Percentiles rank a stretch among this genome's conserved stretches.
Conservation (phyloP, 495 filamentous ascomycete genomes). For the Aspergillus bertholletiae region DNA sequence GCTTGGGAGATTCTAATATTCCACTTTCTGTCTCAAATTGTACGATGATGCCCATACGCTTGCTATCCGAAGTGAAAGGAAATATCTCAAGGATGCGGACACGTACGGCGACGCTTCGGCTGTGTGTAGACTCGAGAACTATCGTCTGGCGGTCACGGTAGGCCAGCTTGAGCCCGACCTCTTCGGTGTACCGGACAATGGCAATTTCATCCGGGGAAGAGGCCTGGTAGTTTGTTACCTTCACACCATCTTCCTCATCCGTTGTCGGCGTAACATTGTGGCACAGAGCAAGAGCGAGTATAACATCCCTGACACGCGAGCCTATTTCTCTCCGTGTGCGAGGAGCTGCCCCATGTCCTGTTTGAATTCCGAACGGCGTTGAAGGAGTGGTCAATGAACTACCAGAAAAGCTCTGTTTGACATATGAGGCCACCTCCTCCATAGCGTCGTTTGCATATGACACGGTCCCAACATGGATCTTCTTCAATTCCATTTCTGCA, state of each 20-base stretch:
- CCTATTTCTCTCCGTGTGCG: slow-evolving; percentile 90
- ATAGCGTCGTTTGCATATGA: slow-evolving; percentile 98
- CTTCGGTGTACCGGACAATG: slow-evolving; percentile 93
- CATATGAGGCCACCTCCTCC: slow-evolving; percentile 88
- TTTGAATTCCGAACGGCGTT: slow-evolving; percentile 55
- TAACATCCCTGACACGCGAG: slow-evolving; percentile 82
- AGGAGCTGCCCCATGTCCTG: slow-evolving; percentile 59
- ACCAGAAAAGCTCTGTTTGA: slow-evolving; percentile 73
- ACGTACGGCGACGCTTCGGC: slow-evolving; percentile 73
- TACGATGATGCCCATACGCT: slow-evolving; percentile 97
- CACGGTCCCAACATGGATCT: slow-evolving; percentile 96
- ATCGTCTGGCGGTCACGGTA: slow-evolving; percentile 87
- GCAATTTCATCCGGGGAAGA: slow-evolving; percentile 98
- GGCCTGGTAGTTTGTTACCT: slow-evolving; percentile 87
- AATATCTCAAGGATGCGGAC: slow-evolving; percentile 92
- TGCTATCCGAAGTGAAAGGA: slow-evolving; percentile 95
- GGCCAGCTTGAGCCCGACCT: slow-evolving; percentile 78
- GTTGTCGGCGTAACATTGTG: slow-evolving; percentile 96
- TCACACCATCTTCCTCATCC: slow-evolving; percentile 74
- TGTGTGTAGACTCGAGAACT: slow-evolving; percentile 73
- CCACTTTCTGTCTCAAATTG: slow-evolving; percentile 62
- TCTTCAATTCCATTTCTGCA: slow-evolving; percentile 93
- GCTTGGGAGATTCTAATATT: slow-evolving; percentile 27
- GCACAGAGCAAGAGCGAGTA: slow-evolving; percentile 87
- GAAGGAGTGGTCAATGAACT: slow-evolving; percentile 69